phyloP scores from a whole-genome alignment of 768 basidiomycete genomes.

The Amanita pseudoporphyria region DNA sequence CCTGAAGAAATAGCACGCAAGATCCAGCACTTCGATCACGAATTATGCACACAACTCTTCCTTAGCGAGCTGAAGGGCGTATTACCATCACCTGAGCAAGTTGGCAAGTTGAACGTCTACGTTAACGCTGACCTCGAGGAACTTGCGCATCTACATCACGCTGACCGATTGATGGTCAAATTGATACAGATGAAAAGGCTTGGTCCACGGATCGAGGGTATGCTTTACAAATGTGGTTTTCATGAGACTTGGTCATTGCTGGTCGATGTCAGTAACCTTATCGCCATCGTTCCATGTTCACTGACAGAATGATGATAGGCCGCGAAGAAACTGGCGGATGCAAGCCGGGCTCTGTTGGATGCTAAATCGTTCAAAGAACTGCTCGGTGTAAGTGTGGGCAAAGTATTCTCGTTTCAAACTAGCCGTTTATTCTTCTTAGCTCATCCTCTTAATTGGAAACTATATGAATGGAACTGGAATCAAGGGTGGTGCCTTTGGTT shows the following conservation, averaged over 20 bases:
- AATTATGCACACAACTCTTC: conserved; percentile 83
- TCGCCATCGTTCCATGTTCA: neutral
- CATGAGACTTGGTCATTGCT: conserved; percentile 77
- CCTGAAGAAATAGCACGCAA: conserved; percentile 81
- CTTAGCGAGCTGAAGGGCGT: conserved; percentile 81
- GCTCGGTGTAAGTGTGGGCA: conserved; percentile 49
- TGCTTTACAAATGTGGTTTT: conserved; percentile 87
- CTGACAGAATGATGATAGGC: conserved; percentile 36
- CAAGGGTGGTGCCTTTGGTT: conserved; percentile 95
- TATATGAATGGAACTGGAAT: conserved; percentile 97
- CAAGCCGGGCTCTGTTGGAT: conserved; percentile 67
- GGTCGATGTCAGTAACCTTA: conserved; percentile 52
- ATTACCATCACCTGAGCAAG: conserved; percentile 85
- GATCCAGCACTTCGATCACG: conserved; percentile 81
- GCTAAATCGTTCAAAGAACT: conserved; percentile 89
- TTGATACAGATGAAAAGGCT: conserved; percentile 91
- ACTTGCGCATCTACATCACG: conserved; percentile 80
- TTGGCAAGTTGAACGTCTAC: conserved; percentile 86
- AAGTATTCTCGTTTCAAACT: neutral
- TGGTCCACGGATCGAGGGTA: conserved; percentile 83
- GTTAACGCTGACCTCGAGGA: conserved; percentile 82
- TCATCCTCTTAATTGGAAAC: conserved; percentile 93
- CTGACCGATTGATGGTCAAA: conserved; percentile 95
- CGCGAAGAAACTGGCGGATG: conserved; percentile 71
- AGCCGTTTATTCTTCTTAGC: conserved; percentile 22